Evolutionary conservation across 139 green algal genomes (phyloP).

Genomic region (Spirogloea muscicola): DNA sequence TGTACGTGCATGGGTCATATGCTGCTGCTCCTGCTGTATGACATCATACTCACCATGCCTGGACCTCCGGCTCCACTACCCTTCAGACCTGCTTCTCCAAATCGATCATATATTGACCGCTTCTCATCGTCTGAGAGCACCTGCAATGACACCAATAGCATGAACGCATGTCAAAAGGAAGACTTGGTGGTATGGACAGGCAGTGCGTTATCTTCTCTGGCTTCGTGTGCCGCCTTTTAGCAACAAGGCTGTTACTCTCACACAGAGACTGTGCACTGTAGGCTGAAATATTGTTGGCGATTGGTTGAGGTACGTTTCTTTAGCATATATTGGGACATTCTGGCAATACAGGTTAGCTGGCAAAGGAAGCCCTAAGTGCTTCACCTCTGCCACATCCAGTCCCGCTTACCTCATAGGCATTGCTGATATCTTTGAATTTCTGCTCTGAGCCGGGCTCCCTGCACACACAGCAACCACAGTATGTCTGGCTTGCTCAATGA

Average conservation of each 20-base stretch:
- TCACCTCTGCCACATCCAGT: neutral
- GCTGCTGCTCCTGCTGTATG: too few relatives aligned
- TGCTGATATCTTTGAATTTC: conserved; percentile 92
- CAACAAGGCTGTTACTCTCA: too few relatives aligned
- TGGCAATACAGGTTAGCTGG: too few relatives aligned
- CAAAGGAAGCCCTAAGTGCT: too few relatives aligned
- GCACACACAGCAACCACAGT: conserved; percentile 95
- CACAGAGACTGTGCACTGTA: too few relatives aligned
- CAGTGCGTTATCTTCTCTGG: too few relatives aligned
- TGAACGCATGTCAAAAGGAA: neutral
- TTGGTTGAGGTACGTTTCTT: too few relatives aligned
- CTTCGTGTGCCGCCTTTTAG: too few relatives aligned
- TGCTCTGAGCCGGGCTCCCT: conserved; percentile 92
- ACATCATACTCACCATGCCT: conserved; percentile 41
- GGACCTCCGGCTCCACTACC: conserved; percentile 53
- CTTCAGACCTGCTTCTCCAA: conserved; percentile 92
- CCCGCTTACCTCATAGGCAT: conserved; percentile 59
- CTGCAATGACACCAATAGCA: conserved; percentile 43
- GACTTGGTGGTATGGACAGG: neutral
- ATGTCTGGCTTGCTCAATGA: neutral
- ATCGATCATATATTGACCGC: conserved; percentile 90
- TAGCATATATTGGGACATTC: too few relatives aligned
- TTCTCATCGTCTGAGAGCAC: conserved; percentile 97
- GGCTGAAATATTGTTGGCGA: too few relatives aligned
- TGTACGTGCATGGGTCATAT: too few relatives aligned